These are phyloP conservation scores for Capronia epimyces DNA, from an alignment of 2,329 filamentous ascomycete species.

Conservation along the genomic window DNA sequence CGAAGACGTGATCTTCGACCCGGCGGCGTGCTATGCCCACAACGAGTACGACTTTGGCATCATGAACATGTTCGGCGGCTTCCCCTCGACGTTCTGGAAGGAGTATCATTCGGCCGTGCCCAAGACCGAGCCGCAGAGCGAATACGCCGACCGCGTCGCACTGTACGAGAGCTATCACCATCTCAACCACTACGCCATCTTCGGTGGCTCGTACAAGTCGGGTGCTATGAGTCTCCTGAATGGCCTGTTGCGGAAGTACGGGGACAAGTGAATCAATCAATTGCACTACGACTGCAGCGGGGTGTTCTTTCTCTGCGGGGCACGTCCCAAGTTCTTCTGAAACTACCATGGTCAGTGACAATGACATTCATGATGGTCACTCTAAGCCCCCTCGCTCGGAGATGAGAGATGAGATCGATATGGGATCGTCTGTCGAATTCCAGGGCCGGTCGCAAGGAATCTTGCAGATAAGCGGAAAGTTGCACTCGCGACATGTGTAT, in stretches of 20 bases:
- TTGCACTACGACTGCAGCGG: too few species aligned
- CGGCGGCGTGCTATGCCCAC: conserved; percentile 76
- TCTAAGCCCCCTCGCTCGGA: too few species aligned
- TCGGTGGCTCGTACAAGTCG: conserved; percentile 70
- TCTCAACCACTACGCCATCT: conserved; percentile 80
- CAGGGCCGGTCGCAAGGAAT: too few species aligned
- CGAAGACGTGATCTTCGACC: conserved; percentile 78
- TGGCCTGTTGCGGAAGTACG: conserved; percentile 67
- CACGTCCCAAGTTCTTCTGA: too few species aligned
- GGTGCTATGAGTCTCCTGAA: conserved; percentile 77
- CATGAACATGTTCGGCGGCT: conserved; percentile 95
- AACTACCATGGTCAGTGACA: too few species aligned
- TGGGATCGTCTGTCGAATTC: too few species aligned
- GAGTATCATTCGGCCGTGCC: conserved; percentile 72
- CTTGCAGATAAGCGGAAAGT: too few species aligned
- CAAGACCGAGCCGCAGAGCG: conserved; percentile 70
- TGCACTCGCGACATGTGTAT: too few species aligned
- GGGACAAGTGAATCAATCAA: conserved; percentile 25
- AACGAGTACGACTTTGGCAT: conserved; percentile 88
- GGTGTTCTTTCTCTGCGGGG: too few species aligned
- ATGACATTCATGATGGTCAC: too few species aligned
- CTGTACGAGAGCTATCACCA: conserved; percentile 91
- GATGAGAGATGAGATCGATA: too few species aligned
- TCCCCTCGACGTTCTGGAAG: conserved; percentile 63
- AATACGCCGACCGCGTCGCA: conserved; percentile 76